These are phyloP conservation scores for Grigorovia transvaalensis DNA, from an alignment of 805 yeast species.

Conservation along the genomic window DNA sequence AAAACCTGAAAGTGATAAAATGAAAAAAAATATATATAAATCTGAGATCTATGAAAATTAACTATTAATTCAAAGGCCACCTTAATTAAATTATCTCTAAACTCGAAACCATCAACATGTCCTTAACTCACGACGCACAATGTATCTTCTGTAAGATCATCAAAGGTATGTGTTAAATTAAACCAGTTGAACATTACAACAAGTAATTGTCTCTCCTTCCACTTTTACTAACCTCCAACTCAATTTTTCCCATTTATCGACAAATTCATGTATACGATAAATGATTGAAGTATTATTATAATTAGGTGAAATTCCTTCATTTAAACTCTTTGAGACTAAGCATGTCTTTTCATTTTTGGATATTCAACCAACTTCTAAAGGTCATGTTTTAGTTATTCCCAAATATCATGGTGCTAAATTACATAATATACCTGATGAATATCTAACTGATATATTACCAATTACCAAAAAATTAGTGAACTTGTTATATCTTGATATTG, in stretches of 20 bases:
- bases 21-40: conserved; percentile 7
- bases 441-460: conserved; percentile 76
- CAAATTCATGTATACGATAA: too few relatives aligned
- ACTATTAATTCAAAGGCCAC: conserved; percentile 27
- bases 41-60: not conserved
- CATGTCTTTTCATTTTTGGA: conserved; percentile 77
- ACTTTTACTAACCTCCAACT: not conserved
- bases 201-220: not conserved
- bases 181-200: not conserved
- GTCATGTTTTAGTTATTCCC: conserved; percentile 85
- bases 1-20: too few relatives aligned
- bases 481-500: conserved; percentile 53
- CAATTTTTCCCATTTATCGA: not conserved
- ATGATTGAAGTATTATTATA: not conserved
- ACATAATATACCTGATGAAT: conserved; percentile 88
- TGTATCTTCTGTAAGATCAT: conserved; percentile 93
- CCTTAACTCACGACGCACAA: conserved; percentile 36
- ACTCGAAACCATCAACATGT: conserved; percentile 28
- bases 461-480: conserved; percentile 77
- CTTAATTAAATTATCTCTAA: conserved; percentile 30
- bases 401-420: conserved; percentile 88
- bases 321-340: conserved; percentile 82
- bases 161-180: conserved; percentile 43
- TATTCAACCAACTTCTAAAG: conserved; percentile 83
- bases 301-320: conserved; percentile 87